These are phyloP conservation scores for Cladophialophora chaetospira DNA, from an alignment of 2,329 filamentous ascomycete species.

Conservation along the genomic window DNA sequence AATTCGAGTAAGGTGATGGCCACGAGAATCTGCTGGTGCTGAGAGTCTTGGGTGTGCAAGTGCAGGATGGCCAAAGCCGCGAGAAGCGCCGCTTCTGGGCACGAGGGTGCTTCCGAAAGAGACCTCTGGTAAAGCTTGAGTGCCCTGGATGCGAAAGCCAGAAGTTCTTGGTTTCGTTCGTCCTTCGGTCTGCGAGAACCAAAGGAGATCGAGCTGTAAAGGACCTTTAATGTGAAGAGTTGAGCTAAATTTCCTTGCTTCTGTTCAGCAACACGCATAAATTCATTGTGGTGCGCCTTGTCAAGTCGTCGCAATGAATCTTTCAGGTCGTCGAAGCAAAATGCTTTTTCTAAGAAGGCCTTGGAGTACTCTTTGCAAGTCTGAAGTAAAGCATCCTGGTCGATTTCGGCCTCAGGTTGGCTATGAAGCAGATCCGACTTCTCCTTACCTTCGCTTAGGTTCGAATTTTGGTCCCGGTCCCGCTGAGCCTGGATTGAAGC, in stretches of 20 bases:
- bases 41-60: slow-evolving; percentile 4
- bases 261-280: slow-evolving; percentile 37
- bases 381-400: slow-evolving; percentile 39
- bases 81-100: slow-evolving; percentile 28
- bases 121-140: slow-evolving; percentile 19
- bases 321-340: slow-evolving; percentile 49
- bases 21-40: slow-evolving; percentile 9
- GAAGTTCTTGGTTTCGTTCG: slow-evolving; percentile 3
- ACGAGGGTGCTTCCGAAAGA: slow-evolving; percentile 7
- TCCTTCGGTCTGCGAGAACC: background rate
- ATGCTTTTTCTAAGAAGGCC: slow-evolving; percentile 45
- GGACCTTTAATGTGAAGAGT: slow-evolving; percentile 26
- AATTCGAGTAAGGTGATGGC: slow-evolving; percentile 26
- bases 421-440: slow-evolving; percentile 34
- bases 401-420: slow-evolving; percentile 35
- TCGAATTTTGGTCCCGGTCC: too few species aligned
- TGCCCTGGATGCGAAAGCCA: slow-evolving; percentile 20
- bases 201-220: slow-evolving; percentile 18
- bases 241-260: slow-evolving; percentile 23
- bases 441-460: too few species aligned
- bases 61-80: slow-evolving; percentile 27
- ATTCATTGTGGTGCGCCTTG: slow-evolving; percentile 23
- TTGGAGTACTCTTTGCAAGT: slow-evolving; percentile 46
- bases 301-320: slow-evolving; percentile 26
- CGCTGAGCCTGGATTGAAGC: too few species aligned